Evolutionary conservation across 176 grass and related monocot genomes (phyloP).

Genomic region (Coix lacrymajobi): DNA sequence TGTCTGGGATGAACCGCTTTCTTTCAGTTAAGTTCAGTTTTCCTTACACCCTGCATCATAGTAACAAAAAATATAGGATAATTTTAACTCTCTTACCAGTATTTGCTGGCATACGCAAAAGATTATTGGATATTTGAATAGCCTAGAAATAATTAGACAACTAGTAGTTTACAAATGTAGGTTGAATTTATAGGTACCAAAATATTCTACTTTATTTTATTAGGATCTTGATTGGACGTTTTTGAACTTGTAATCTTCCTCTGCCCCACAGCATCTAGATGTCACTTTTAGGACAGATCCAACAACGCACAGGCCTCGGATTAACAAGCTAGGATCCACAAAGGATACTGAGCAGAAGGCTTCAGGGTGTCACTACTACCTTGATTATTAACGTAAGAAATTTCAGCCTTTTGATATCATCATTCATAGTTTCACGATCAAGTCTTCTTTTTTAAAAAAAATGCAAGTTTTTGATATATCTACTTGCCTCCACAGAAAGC

Average conservation of each 20-base stretch:
- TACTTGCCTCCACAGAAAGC: neutral
- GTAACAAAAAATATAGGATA: neutral
- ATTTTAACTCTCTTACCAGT: neutral
- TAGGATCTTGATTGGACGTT: neutral
- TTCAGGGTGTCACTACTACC: slow-evolving; percentile 77
- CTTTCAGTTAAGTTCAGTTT: slow-evolving; percentile 50
- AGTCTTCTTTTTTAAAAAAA: neutral
- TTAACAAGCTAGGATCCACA: slow-evolving; percentile 75
- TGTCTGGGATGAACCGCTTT: slow-evolving; percentile 73
- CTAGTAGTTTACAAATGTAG: neutral
- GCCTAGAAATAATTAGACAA: neutral
- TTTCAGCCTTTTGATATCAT: neutral
- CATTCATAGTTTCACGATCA: neutral
- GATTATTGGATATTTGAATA: neutral
- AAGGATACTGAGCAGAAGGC: slow-evolving; percentile 76
- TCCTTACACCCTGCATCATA: neutral
- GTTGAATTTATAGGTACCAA: neutral
- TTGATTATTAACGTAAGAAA: slow-evolving; percentile 60
- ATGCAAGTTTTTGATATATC: neutral
- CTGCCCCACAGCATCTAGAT: slow-evolving; percentile 47
- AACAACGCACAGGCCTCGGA: slow-evolving; percentile 72
- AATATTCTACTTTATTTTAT: neutral
- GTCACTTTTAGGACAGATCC: slow-evolving; percentile 81
- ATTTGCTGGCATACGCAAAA: neutral
- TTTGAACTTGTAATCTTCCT: neutral